Evolutionary conservation across 306 rosid genomes (phyloP), one percentile per base, ranked within the genome.

Genomic region (Canavalia gladiata): DNA sequence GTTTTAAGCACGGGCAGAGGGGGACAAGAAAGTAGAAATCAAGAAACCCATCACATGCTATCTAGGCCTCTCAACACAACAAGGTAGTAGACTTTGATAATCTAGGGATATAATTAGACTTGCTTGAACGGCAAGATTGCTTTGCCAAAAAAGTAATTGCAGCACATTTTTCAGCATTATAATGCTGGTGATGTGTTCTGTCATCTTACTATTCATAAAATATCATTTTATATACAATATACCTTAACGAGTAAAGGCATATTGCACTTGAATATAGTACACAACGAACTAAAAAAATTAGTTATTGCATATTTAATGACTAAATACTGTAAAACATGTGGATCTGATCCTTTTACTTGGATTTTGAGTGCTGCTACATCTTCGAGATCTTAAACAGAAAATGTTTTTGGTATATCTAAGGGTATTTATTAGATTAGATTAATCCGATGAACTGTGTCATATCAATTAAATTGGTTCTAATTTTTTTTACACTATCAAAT

Each of bases 211-310:
- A 33, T 13, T 71, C 35, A 71, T 8, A 50, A 31, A 50, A 71
- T 33, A 33, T 49, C 35, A 67, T 25, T 25, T 67, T 67, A 11
- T 8, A 39, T 65, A n/a, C 50, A 39, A n/a, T 13, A 35, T 46
- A 42, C n/a, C 18, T 85, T 81, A 87, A 75, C 88, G 70, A 74
- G 83, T 68, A 69, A 90, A 85, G 13, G 89, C 88, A 4, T 8
- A 12, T n/a, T 0, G 2, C 0, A 46, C 52, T 60, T 60, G 42
- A 60, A 31, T 59, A 39, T 30, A 31, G 66, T 8, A 59, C 63
- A 57, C 12, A 57, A 56, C 63, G 33, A 7, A 10, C 35, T 6
- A 8, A 6, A 56, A 7, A 56, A 28, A 28, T 25, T 28, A 25
- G 34, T 7, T 2, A 56, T 57, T 57, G 0, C 34, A 57, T 57